phyloP scores from a whole-genome alignment of 2,329 filamentous ascomycete genomes.

The Aspergillus costaricaensis region DNA sequence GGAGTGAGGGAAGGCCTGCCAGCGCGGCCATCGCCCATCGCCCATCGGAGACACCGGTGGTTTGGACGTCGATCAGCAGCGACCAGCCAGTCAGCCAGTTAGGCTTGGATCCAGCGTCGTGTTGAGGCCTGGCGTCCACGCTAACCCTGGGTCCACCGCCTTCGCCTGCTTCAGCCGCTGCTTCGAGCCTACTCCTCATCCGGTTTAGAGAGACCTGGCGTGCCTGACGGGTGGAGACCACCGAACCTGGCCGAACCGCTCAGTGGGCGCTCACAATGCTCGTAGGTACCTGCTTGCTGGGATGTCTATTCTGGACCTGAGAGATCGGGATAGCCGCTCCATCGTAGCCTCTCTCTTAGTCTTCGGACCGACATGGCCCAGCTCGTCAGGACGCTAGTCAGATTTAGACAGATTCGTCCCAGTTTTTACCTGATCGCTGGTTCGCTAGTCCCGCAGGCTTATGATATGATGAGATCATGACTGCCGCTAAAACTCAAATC shows the following conservation, averaged over 20 bases:
- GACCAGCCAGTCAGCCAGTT: background rate
- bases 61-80: conserved; percentile 2
- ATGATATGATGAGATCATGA: conserved; percentile 19
- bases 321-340: background rate
- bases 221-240: conserved; percentile 8
- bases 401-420: background rate
- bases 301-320: background rate
- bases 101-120: background rate
- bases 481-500: conserved; percentile 20
- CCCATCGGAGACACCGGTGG: conserved; percentile 13
- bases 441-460: background rate
- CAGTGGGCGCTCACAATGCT: conserved; percentile 3
- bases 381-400: background rate
- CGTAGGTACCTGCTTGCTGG: background rate
- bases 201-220: background rate
- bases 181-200: background rate
- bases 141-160: background rate
- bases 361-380: conserved; percentile 1
- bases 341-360: background rate
- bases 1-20: background rate
- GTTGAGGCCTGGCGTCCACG: conserved; percentile 3
- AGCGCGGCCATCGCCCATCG: background rate
- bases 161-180: conserved; percentile 1
- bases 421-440: conserved; percentile 1
- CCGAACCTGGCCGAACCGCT: background rate